Base-by-base conservation (phyloP, 805 yeast genomes). In the Saturnispora serradocipensis region DNA sequence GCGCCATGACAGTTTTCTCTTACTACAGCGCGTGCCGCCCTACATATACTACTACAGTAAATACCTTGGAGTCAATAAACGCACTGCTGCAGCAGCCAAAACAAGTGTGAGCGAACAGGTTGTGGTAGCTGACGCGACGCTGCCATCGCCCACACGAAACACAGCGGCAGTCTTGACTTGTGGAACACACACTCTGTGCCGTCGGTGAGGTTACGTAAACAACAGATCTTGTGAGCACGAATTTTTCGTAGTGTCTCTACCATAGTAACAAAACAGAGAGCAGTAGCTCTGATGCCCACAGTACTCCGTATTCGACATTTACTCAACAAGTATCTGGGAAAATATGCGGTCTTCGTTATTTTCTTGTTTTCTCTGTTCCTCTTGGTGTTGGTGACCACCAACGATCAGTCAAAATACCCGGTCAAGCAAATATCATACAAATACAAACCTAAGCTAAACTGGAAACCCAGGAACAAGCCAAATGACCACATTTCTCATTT, bases 401-500 rank as follows among this genome's bases (percentile, higher is more conserved):
- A n/a, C 5, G 34, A 36, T 20, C 27, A 34, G 15, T 42, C 50
- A 9, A 35, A 16, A 13, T 38, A 38, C 24, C 42, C 42, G 10
- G 22, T 16, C 13, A 38, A 38, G 22, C 42, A 38, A 16, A 38
- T 18, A 7, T 38, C 42, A 39, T 43, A 32, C 13, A 76, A 75
- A 56, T 78, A 78, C 63, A 64, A 65, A 53, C 69, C 69, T 48
- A 74, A 72, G 45, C 82, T 81, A 62, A 38, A 47, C 16, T 72
- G 78, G 45, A 74, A 81, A 52, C 81, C 87, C 55, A 75, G 80
- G 59, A 78, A 79, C 62, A 64, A 80, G 49, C 86, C 87, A 24
- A 77, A 78, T 47, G 84, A 85, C 60, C 93, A 86, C 63, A 84
- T 86, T 55, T 76, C 86, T 38, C 95, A 86, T 62, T 88, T 85